These are phyloP conservation scores for Neckera pumila DNA, from an alignment of 225 moss, liverwort and hornwort genomes.

Conservation along the genomic window DNA sequence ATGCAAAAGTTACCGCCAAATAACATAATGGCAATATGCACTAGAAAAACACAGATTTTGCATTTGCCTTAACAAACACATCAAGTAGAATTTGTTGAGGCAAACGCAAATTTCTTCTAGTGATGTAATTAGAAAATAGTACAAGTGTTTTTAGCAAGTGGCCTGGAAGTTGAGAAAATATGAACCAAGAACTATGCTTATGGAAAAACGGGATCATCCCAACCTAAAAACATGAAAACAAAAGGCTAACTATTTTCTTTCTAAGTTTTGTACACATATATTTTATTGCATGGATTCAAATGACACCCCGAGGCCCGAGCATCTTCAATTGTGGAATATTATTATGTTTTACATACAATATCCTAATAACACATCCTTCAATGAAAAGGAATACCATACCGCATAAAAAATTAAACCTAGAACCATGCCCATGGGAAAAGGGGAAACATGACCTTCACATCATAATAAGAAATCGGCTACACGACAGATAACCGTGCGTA, in stretches of 20 bases:
- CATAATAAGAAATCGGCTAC: no score
- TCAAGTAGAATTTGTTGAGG: no score
- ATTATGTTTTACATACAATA: not conserved
- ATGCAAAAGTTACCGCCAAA: not conserved
- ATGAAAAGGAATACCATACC: fast-evolving
- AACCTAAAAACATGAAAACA: no score
- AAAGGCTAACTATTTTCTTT: not conserved
- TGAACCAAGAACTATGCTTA: no score
- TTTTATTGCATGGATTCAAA: not conserved
- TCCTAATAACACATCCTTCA: not conserved
- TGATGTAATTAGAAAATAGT: not conserved
- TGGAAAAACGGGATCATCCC: fast-evolving
- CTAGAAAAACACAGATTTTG: no score
- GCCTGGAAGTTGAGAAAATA: no score
- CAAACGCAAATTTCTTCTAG: no score
- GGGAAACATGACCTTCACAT: fast-evolving
- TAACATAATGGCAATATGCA: not conserved
- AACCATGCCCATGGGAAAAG: fast-evolving
- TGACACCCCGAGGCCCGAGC: fast-evolving
- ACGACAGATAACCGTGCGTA: no score
- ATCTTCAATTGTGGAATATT: fast-evolving
- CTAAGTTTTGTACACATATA: not conserved
- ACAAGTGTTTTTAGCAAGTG: no score
- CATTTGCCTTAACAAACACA: no score
- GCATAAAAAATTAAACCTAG: no score